Evolutionary conservation across 495 filamentous ascomycete genomes (phyloP).

Genomic region (Aspergillus baeticus): DNA sequence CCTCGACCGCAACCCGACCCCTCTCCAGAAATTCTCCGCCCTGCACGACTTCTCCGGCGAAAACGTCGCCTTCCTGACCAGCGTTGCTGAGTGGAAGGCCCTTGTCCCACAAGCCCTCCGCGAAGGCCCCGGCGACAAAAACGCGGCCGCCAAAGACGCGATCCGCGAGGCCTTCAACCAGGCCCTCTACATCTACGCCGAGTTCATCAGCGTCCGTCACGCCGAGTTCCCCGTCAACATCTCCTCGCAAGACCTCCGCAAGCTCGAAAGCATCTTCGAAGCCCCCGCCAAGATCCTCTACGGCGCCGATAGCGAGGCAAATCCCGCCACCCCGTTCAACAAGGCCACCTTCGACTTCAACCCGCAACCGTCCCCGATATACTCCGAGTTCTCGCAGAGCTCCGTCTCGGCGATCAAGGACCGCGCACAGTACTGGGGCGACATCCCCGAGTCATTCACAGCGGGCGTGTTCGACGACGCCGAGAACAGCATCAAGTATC

Average conservation of each 20-base stretch:
- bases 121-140: slow-evolving; percentile 15
- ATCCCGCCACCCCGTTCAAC: slow-evolving; percentile 35
- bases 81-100: slow-evolving; percentile 55
- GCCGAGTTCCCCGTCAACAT: slow-evolving; percentile 67
- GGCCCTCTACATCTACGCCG: slow-evolving; percentile 57
- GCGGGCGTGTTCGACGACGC: slow-evolving; percentile 57
- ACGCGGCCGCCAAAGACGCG: slow-evolving; percentile 25
- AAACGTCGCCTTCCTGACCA: slow-evolving; percentile 65
- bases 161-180: slow-evolving; percentile 45
- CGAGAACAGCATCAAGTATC: slow-evolving; percentile 62
- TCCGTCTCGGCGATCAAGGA: slow-evolving; percentile 20
- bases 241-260: slow-evolving; percentile 43
- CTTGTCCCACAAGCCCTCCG: slow-evolving; percentile 19
- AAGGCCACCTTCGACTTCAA: slow-evolving; percentile 17
- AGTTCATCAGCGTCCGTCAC: slow-evolving; percentile 52
- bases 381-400: slow-evolving; percentile 23
- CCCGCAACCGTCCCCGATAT: slow-evolving; percentile 19
- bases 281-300: slow-evolving; percentile 33
- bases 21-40: slow-evolving; percentile 59
- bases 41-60: slow-evolving; percentile 64
- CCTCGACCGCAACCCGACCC: slow-evolving; percentile 51
- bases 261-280: slow-evolving; percentile 52
- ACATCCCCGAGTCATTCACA: slow-evolving; percentile 52
- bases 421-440: slow-evolving; percentile 33
- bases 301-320: slow-evolving; percentile 25